Evolutionary conservation across 495 filamentous ascomycete species (phyloP), one percentile per base, ranked within the genome.

Genomic region (Hyaloscypha finlandica): DNA sequence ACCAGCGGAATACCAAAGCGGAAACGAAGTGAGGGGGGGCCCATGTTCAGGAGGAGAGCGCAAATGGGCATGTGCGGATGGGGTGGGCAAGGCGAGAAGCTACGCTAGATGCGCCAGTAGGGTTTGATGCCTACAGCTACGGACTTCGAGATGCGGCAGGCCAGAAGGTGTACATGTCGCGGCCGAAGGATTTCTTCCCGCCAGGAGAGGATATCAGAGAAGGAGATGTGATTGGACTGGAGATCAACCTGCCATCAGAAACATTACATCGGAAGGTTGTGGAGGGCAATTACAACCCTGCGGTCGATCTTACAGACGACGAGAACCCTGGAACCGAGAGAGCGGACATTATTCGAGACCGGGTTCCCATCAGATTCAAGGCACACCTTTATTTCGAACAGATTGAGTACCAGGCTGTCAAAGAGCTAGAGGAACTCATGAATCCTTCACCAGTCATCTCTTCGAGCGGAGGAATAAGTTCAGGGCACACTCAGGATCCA

Each of bases 101-200:
- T 11, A 92, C 92, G 20, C 80, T 97, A 3, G 96, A 98, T 71
- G 91, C 92, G 16, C 95, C 96, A 11, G 92, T 97, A 14, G 96
- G 96, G 0, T 97, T 94, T 70, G 95, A 99, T 75, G 93, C 92
- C 39, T 98, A 98, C 76, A 95, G 93, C 56, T 99, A 99, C 75
- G 96, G 92, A 22, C 84, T 99, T 63, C 88, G 94, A 25, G 96
- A 98, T 73, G 87, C 92, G 14, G 84, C 87, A 14, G 94, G 94
- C 11, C 92, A 98, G 74, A 94, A 95, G 57, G 90, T 97, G 29
- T 93, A 96, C 77, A 91, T 94, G 80, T 97, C 94, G 64, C 89
- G 95, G 37, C 93, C 94, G 14, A 90, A 92, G 69, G 90, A 92
- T 71, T 95, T 97, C 77, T 92, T 92, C 70, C 89, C 90, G 0